phyloP scores from a whole-genome alignment of 805 yeast genomes.

The Pichia thaimueangensis region DNA sequence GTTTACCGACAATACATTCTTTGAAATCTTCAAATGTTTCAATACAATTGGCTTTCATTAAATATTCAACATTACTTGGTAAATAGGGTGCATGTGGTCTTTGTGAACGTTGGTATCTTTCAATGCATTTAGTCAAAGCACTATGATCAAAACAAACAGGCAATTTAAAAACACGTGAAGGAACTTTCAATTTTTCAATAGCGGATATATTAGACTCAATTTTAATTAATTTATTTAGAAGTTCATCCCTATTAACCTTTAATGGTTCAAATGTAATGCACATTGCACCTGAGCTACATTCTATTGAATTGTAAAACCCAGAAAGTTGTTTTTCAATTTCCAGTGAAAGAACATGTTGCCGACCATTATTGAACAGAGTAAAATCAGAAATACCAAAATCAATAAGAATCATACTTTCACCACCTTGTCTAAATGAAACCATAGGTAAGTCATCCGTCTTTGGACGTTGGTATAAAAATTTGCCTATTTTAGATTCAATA shows the following conservation, averaged over 20 bases:
- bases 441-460: slow-evolving; percentile 15
- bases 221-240: slow-evolving; percentile 15
- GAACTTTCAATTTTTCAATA: slow-evolving; percentile 22
- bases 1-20: slow-evolving; percentile 17
- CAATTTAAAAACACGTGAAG: slow-evolving; percentile 22
- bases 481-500: slow-evolving; percentile 10
- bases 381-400: slow-evolving; percentile 29
- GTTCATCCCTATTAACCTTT: slow-evolving; percentile 11
- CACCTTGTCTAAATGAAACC: slow-evolving; percentile 26
- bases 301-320: slow-evolving; percentile 16
- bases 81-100: slow-evolving; percentile 30
- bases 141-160: slow-evolving; percentile 25
- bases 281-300: slow-evolving; percentile 23
- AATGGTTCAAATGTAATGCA: slow-evolving; percentile 22
- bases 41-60: slow-evolving; percentile 26
- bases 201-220: slow-evolving; percentile 24
- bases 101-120: slow-evolving; percentile 25
- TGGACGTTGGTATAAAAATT: slow-evolving; percentile 14
- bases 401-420: slow-evolving; percentile 28
- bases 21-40: slow-evolving; percentile 23
- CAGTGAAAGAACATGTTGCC: slow-evolving; percentile 25
- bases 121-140: slow-evolving; percentile 22
- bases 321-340: slow-evolving; percentile 9
- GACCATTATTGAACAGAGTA: slow-evolving; percentile 28
- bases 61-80: slow-evolving; percentile 24